These are phyloP conservation scores for Vitis riparia DNA, from an alignment of 164 flowering plant species.

Conservation along the genomic window DNA sequence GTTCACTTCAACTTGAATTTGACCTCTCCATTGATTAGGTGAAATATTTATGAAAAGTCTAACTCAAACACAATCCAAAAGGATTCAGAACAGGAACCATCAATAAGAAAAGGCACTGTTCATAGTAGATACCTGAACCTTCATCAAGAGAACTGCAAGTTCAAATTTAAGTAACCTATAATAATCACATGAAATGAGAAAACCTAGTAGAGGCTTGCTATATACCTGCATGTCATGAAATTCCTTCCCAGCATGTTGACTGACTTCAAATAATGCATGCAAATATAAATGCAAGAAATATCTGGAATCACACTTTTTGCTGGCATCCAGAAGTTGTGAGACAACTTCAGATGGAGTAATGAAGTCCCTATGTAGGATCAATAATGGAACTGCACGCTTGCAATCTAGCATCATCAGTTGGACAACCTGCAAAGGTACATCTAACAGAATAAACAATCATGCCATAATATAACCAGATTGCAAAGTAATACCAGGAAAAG, in stretches of 20 bases:
- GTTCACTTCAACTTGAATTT: too few relatives aligned
- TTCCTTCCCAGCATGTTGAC: slow-evolving; percentile 84
- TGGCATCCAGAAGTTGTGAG: slow-evolving; percentile 64
- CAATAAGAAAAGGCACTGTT: too few relatives aligned
- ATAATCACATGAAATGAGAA: not conserved
- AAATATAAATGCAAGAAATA: slow-evolving; percentile 80
- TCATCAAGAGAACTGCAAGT: not conserved
- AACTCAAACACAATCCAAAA: too few relatives aligned
- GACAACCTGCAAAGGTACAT: slow-evolving; percentile 59
- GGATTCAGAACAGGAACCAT: too few relatives aligned
- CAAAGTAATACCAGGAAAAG: not conserved
- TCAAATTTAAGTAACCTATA: not conserved
- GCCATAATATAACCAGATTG: not conserved
- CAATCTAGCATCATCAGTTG: slow-evolving; percentile 86
- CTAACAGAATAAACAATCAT: not conserved
- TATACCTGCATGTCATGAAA: slow-evolving; percentile 97
- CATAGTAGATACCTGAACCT: not conserved
- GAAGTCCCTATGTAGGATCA: slow-evolving; percentile 72
- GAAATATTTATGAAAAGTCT: too few relatives aligned
- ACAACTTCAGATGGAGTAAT: slow-evolving; percentile 79
- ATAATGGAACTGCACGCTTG: slow-evolving; percentile 74
- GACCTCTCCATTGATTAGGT: too few relatives aligned
- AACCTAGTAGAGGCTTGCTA: not conserved
- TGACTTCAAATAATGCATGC: slow-evolving; percentile 79
- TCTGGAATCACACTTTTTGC: slow-evolving; percentile 67